A percentile compares a stretch with the other conserved stretches of the same genome.
Conservation (phyloP, 1,284 basidiomycete genomes). For the Puccinia brachypodii region DNA sequence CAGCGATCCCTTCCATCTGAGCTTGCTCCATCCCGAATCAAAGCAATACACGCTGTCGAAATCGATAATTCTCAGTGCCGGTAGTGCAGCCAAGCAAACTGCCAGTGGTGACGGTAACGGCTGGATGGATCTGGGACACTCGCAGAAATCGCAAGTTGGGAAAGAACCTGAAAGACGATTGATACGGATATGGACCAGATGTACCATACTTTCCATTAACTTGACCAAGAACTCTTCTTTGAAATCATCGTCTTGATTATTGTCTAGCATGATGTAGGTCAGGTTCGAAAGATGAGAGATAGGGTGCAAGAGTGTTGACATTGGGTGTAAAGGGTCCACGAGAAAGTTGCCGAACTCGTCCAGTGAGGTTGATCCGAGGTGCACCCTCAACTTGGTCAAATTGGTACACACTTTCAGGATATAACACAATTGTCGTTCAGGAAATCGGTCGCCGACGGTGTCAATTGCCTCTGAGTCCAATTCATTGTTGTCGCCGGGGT, state of each 20-base stretch:
- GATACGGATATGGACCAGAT: neutral
- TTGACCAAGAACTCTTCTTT: neutral
- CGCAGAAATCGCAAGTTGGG: conserved; percentile 8
- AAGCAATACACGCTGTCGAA: neutral
- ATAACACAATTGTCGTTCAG: neutral
- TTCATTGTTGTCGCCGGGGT: too few relatives aligned
- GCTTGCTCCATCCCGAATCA: conserved; percentile 3
- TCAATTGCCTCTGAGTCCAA: too few relatives aligned
- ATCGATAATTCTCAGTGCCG: neutral
- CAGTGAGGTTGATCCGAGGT: neutral
- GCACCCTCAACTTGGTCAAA: neutral
- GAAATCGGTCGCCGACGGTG: too few relatives aligned
- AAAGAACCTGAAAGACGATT: neutral
- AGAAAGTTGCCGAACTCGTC: neutral
- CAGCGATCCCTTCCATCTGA: neutral
- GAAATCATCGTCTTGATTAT: neutral
- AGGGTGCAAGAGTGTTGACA: neutral
- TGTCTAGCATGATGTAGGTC: neutral
- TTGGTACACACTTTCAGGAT: neutral
- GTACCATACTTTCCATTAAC: neutral
- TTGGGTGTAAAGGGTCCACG: neutral
- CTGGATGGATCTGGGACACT: too few relatives aligned
- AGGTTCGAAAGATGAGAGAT: neutral
- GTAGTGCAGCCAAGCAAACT: neutral
- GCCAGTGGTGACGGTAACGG: neutral